These are phyloP conservation scores for Vaccinium corymbosum DNA, from an alignment of 148 eudicot genomes.

Conservation along the genomic window DNA sequence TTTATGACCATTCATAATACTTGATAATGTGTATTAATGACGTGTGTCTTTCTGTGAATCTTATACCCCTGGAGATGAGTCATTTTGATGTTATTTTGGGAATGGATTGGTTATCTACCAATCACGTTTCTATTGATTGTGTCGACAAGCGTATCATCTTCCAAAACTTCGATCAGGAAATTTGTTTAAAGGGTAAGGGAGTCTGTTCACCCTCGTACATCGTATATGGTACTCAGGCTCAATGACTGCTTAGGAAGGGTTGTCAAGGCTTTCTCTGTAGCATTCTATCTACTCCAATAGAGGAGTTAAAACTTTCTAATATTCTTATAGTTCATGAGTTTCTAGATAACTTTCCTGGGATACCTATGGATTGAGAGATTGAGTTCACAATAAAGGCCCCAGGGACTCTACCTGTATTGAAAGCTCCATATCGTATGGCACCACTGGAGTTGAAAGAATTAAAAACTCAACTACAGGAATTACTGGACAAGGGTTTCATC, in stretches of 20 bases:
- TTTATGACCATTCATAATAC: constrained; percentile 80
- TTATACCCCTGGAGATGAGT: not conserved
- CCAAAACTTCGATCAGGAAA: not conserved
- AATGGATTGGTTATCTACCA: too few relatives aligned
- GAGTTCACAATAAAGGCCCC: not conserved
- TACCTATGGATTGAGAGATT: not conserved
- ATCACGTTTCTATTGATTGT: not conserved
- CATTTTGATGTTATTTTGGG: not conserved
- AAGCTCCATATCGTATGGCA: too few relatives aligned
- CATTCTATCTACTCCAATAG: not conserved
- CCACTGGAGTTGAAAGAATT: too few relatives aligned
- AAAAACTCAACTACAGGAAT: not conserved
- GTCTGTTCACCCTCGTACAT: too few relatives aligned
- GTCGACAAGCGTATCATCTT: not conserved
- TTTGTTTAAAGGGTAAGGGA: too few relatives aligned
- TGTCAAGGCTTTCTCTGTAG: not conserved
- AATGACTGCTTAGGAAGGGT: too few relatives aligned
- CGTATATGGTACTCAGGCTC: not conserved
- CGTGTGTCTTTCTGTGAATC: too few relatives aligned
- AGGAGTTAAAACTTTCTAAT: not conserved
- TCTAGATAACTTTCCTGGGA: not conserved
- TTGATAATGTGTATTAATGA: constrained; percentile 31
- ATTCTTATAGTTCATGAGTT: not conserved
- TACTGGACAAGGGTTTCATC: too few relatives aligned
- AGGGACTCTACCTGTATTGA: too few relatives aligned